Evolutionary conservation across 2,329 filamentous ascomycete genomes (phyloP).

Genomic region (Setomelanomma holmii): DNA sequence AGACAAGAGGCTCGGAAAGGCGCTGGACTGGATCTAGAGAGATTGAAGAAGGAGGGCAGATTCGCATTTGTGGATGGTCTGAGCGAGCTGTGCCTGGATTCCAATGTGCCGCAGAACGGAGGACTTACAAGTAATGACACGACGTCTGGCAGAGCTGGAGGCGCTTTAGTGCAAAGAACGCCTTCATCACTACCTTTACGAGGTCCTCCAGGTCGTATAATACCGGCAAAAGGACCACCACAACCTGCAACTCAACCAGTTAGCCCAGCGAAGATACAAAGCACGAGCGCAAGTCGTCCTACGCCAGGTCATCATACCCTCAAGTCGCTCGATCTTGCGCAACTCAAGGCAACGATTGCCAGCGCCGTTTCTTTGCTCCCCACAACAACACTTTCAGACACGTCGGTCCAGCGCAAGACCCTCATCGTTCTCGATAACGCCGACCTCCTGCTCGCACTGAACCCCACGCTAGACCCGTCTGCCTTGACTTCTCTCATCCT

Average conservation of each 20-base stretch:
- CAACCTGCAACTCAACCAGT: slow-evolving; percentile 1
- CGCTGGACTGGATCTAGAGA: slow-evolving; percentile 75
- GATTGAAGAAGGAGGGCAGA: slow-evolving; percentile 62
- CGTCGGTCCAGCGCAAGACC: slow-evolving; percentile 29
- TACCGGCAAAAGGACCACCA: slow-evolving; percentile 9
- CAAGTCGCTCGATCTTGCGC: slow-evolving; percentile 32
- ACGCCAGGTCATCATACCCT: slow-evolving; percentile 28
- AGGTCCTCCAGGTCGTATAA: slow-evolving; percentile 24
- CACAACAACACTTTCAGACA: slow-evolving; percentile 6
- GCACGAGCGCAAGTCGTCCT: background rate
- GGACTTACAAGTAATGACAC: slow-evolving; percentile 1
- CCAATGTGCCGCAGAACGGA: background rate
- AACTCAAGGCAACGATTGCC: slow-evolving; percentile 34
- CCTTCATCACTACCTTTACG: slow-evolving; percentile 22
- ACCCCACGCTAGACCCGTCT: slow-evolving; percentile 26
- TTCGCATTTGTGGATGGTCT: slow-evolving; percentile 81
- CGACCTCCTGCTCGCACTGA: slow-evolving; percentile 51
- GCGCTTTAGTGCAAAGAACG: background rate
- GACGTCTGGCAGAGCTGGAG: background rate
- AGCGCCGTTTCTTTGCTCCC: slow-evolving; percentile 31
- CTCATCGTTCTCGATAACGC: slow-evolving; percentile 56
- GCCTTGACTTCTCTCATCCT: slow-evolving; percentile 36
- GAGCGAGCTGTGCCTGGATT: slow-evolving; percentile 60
- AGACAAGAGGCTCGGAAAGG: slow-evolving; percentile 71
- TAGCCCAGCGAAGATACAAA: background rate